Percentiles rank a stretch among this genome's conserved stretches.
Conservation (phyloP, 208 protist species). For the Zelonia costaricensis region DNA sequence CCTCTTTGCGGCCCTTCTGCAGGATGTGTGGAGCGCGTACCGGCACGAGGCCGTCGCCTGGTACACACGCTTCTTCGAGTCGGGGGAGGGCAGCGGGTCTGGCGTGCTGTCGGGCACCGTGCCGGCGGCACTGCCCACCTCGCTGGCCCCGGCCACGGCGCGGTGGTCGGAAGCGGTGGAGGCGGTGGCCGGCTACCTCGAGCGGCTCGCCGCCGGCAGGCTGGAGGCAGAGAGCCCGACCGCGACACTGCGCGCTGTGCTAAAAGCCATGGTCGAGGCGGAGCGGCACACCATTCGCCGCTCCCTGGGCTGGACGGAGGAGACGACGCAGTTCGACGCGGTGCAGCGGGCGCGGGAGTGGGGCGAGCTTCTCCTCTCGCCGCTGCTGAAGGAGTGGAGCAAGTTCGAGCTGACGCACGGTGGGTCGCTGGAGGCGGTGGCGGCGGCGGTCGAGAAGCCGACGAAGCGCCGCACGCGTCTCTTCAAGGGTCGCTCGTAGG, state of each 20-base stretch:
- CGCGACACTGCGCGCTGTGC: conserved; percentile 39
- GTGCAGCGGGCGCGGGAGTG: conserved; percentile 53
- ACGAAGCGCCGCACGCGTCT: conserved; percentile 70
- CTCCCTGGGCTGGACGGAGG: conserved; percentile 37
- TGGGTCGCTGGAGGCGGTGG: conserved; percentile 47
- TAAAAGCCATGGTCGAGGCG: conserved; percentile 56
- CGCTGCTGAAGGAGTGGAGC: conserved; percentile 66
- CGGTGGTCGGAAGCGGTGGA: conserved; percentile 74
- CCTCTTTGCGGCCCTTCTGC: conserved; percentile 55
- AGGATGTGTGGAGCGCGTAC: conserved; percentile 77
- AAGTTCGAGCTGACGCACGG: conserved; percentile 75
- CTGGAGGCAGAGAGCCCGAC: not conserved
- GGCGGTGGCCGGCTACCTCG: conserved; percentile 53
- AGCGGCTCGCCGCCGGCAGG: conserved; percentile 5
- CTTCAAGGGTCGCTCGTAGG: conserved; percentile 38
- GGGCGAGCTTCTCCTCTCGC: conserved; percentile 63
- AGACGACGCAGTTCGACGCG: conserved; percentile 54
- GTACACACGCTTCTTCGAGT: conserved; percentile 32
- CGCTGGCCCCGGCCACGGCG: conserved; percentile 53
- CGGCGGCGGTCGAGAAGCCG: conserved; percentile 38
- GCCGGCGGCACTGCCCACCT: conserved; percentile 42
- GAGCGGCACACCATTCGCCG: conserved; percentile 43
- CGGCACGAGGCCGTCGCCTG: conserved; percentile 73
- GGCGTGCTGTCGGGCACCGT: conserved; percentile 24
- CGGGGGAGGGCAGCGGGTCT: conserved; percentile 25